phyloP scores from a whole-genome alignment of 2,329 filamentous ascomycete species.

The Orbilia ellipsospora region DNA sequence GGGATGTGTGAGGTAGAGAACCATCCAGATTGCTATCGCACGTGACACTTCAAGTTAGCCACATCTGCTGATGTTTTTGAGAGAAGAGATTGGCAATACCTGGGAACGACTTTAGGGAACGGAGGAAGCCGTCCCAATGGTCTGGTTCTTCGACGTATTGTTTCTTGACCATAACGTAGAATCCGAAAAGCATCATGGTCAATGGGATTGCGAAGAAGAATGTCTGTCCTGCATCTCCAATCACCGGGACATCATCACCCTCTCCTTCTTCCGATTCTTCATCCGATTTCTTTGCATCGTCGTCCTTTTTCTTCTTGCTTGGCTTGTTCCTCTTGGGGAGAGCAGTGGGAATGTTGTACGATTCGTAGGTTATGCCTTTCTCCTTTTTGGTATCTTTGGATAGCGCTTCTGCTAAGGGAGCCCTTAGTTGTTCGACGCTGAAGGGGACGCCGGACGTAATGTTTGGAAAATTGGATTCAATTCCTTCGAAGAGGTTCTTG shows the following conservation, averaged over 20 bases:
- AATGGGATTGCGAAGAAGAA: slow-evolving; percentile 70
- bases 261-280: slow-evolving; percentile 55
- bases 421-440: slow-evolving; percentile 59
- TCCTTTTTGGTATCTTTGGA: slow-evolving; percentile 59
- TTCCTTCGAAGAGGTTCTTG: slow-evolving; percentile 78
- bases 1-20: slow-evolving; percentile 71
- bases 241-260: slow-evolving; percentile 63
- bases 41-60: slow-evolving; percentile 22
- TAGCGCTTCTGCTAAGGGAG: slow-evolving; percentile 68
- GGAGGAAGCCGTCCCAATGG: slow-evolving; percentile 69
- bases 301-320: background rate
- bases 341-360: slow-evolving; percentile 44
- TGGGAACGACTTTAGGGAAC: slow-evolving; percentile 68
- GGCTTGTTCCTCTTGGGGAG: slow-evolving; percentile 20
- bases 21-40: slow-evolving; percentile 67
- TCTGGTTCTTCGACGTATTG: slow-evolving; percentile 77
- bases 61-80: background rate
- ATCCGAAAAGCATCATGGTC: slow-evolving; percentile 78
- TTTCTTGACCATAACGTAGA: slow-evolving; percentile 81
- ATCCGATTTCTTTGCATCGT: slow-evolving; percentile 56
- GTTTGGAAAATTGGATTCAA: slow-evolving; percentile 68
- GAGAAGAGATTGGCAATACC: slow-evolving; percentile 63
- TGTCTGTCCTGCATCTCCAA: slow-evolving; percentile 66
- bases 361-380: slow-evolving; percentile 60
- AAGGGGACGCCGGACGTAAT: slow-evolving; percentile 42